A percentile compares a stretch with the other conserved stretches of the same genome.
Conservation (phyloP, 208 protist species). For the Crithidia acanthocephali region DNA sequence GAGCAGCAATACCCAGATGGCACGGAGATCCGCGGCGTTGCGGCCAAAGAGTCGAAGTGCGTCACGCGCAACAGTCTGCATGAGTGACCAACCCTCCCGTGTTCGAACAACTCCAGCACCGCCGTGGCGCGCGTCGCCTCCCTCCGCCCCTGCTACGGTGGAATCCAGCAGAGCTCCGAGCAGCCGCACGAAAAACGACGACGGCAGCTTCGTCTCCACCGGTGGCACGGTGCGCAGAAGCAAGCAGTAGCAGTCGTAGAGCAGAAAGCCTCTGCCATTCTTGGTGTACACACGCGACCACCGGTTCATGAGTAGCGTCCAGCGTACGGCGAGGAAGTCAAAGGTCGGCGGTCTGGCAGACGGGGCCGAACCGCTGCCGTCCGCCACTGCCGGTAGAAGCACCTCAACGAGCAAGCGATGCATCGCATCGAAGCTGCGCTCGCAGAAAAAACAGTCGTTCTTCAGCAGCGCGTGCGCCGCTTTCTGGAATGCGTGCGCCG, state of each 20-base stretch:
- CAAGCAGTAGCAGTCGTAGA: slow-evolving; percentile 42
- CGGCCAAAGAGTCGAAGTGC: slow-evolving; percentile 64
- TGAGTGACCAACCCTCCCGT: slow-evolving; percentile 34
- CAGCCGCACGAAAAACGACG: slow-evolving; percentile 64
- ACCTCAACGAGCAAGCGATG: slow-evolving; percentile 40
- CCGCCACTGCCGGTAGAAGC: slow-evolving; percentile 28
- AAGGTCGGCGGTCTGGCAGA: slow-evolving; percentile 19
- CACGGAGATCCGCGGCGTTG: slow-evolving; percentile 39
- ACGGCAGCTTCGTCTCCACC: slow-evolving; percentile 61
- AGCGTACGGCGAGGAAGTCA: slow-evolving; percentile 64
- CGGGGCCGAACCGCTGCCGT: neutral
- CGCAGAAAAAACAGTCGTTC: slow-evolving; percentile 79
- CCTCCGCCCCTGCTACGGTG: neutral
- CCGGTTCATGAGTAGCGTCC: slow-evolving; percentile 80
- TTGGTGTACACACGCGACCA: slow-evolving; percentile 77
- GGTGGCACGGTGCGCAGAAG: slow-evolving; percentile 45
- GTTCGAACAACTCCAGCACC: neutral
- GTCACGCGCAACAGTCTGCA: slow-evolving; percentile 43
- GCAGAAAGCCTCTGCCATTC: slow-evolving; percentile 38
- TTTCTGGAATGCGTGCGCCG: slow-evolving; percentile 35
- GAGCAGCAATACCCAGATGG: slow-evolving; percentile 72
- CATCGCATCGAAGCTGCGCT: slow-evolving; percentile 51
- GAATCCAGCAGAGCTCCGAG: slow-evolving; percentile 71
- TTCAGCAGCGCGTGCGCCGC: slow-evolving; percentile 54
- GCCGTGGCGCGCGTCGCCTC: neutral